phyloP scores from a whole-genome alignment of 345 rosid species.

The Passiflora organensis region DNA sequence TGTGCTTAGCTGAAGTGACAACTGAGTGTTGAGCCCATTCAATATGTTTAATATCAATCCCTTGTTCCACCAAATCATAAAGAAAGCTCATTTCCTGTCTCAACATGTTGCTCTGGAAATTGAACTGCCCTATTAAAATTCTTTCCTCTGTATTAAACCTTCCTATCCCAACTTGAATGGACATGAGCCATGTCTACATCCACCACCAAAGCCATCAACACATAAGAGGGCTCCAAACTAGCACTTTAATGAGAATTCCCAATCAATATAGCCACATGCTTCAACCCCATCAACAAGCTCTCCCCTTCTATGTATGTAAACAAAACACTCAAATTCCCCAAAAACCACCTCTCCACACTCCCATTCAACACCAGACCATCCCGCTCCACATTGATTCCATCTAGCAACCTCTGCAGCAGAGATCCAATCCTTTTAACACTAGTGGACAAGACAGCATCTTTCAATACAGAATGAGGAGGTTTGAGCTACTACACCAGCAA shows the following conservation, averaged over 20 bases:
- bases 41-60: slow-evolving; percentile 73
- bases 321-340: slow-evolving; percentile 78
- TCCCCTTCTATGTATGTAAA: slow-evolving; percentile 97
- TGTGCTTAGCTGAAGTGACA: too few species aligned
- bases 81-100: slow-evolving; percentile 95
- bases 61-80: slow-evolving; percentile 90
- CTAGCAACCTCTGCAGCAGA: slow-evolving; percentile 63
- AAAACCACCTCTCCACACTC: slow-evolving; percentile 66
- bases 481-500: too few species aligned
- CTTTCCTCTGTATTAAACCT: slow-evolving; percentile 87
- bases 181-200: slow-evolving; percentile 83
- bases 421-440: slow-evolving; percentile 49
- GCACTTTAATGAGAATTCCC: slow-evolving; percentile 99
- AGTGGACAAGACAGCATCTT: too few species aligned
- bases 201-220: slow-evolving; percentile 88
- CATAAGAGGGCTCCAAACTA: slow-evolving; percentile 92
- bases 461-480: too few species aligned
- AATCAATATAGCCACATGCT: slow-evolving; percentile 94
- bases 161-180: slow-evolving; percentile 92
- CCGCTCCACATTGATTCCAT: slow-evolving; percentile 60
- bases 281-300: slow-evolving; percentile 94
- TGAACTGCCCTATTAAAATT: slow-evolving; percentile 72
- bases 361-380: slow-evolving; percentile 92
- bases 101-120: slow-evolving; percentile 82
- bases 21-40: slow-evolving; percentile 91